Percentiles rank a stretch among this genome's conserved stretches.
These are phyloP conservation scores for Fallopia convolvulus DNA, from an alignment of 148 eudicot species.

Conservation along the genomic window DNA sequence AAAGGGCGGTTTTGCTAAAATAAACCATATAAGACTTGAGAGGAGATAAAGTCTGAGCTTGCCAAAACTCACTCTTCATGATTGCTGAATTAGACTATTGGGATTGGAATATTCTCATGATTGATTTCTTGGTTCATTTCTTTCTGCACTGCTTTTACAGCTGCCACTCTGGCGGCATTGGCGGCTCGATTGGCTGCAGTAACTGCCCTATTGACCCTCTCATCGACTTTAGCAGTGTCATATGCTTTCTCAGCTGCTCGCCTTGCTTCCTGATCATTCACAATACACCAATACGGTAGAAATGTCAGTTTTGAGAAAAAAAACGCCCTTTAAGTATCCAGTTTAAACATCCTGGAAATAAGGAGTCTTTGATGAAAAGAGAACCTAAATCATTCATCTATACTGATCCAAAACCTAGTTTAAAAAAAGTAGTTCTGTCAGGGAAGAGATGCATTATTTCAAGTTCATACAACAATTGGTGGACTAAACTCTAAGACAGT, in stretches of 20 bases:
- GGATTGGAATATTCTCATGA: slow-evolving; percentile 32
- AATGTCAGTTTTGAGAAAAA: neutral
- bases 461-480: neutral
- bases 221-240: slow-evolving; percentile 82
- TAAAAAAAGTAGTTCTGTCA: neutral
- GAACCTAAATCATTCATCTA: neutral
- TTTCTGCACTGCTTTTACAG: slow-evolving; percentile 83
- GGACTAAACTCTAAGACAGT: neutral
- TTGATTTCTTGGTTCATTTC: slow-evolving; percentile 54
- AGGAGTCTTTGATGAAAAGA: neutral
- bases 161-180: slow-evolving; percentile 88
- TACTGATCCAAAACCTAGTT: neutral
- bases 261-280: slow-evolving; percentile 64
- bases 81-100: slow-evolving; percentile 22
- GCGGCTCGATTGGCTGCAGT: slow-evolving; percentile 83
- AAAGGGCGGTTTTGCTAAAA: neutral
- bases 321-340: neutral
- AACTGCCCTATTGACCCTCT: slow-evolving; percentile 73
- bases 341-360: neutral
- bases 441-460: too few relatives aligned
- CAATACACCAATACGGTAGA: neutral
- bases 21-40: neutral
- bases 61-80: neutral
- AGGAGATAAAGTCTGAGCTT: neutral
- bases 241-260: slow-evolving; percentile 78